Conservation (phyloP, 2,329 filamentous ascomycete species). For the Ramularia endophylla region DNA sequence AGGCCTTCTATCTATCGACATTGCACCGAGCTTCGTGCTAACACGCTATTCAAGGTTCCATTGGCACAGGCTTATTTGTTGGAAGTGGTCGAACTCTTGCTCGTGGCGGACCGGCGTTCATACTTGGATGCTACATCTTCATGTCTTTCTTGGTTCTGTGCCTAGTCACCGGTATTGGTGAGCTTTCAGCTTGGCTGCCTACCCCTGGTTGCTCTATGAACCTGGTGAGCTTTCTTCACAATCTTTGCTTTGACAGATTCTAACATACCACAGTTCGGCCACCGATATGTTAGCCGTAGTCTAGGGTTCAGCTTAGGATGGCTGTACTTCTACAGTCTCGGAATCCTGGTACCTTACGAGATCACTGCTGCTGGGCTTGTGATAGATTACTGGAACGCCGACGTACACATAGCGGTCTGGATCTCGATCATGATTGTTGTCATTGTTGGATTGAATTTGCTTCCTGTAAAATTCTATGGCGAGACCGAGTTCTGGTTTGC, state of each 20-base stretch:
- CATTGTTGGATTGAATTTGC: constrained; percentile 40
- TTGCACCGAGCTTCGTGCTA: not conserved
- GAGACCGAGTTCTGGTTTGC: constrained; percentile 47
- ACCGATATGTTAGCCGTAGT: constrained; percentile 39
- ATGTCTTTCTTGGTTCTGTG: constrained; percentile 39
- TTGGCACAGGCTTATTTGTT: constrained; percentile 33
- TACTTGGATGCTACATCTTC: constrained; percentile 37
- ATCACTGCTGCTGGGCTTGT: constrained; percentile 33
- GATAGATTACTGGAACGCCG: constrained; percentile 31
- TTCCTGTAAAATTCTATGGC: constrained; percentile 46
- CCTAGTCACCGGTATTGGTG: constrained; percentile 46
- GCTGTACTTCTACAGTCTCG: constrained; percentile 36
- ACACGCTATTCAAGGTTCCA: not conserved
- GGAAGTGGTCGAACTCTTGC: constrained; percentile 33
- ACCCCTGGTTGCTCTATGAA: constrained; percentile 48
- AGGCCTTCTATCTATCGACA: constrained; percentile 15
- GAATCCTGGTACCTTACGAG: constrained; percentile 35
- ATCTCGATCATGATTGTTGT: constrained; percentile 34
- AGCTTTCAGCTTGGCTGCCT: constrained; percentile 56
- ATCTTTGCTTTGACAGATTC: too few species aligned
- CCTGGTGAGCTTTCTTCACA: too few species aligned
- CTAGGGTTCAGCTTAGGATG: constrained; percentile 44
- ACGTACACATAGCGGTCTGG: constrained; percentile 37
- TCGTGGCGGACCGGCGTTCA: constrained; percentile 36
- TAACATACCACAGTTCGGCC: constrained; percentile 29